Base-by-base conservation (phyloP, 1,284 basidiomycete genomes). In the Peniophora sp. region DNA sequence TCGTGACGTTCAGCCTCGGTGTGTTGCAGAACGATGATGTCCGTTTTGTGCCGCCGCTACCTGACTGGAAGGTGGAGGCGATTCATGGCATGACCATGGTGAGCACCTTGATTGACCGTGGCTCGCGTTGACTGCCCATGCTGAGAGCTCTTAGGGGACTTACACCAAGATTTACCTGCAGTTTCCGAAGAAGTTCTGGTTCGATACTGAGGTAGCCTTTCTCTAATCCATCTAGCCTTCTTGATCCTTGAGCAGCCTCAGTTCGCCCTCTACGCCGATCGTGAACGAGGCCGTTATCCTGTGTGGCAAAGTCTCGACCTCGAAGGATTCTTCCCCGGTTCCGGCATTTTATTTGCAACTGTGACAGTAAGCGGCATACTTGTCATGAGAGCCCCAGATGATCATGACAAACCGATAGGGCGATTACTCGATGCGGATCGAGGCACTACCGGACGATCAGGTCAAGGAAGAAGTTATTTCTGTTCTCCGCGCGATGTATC, bases 151-250 rank as follows among this genome's bases (percentile, higher is more conserved):
- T 39, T 24, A 76, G 74, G 73, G 71, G 1, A 81, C 75, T 2
- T 87, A 83, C 58, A 85, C 83, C 3, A 87, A 86, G 65, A 83
- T 87, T 45, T 87, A 85, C 63, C 57, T 86, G 43, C 73, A 80
- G 54, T 87, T 86, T 58, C 69, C 76, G 0, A 59, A 74, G 51
- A 81, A 79, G 39, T 87, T 87, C 61, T 87, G 84, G 84, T 83
- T 83, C 52, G 72, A 80, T 37, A 79, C 79, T 0, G 71, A 86
- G 74, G 82, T 79, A 43, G 5, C 22, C 41, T 18, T 39, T n/a
- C 32, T 1, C 23, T 23, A 9, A 17, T 9, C 43, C n/a, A 41
- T n/a, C 8, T 41, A n/a, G n/a, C n/a, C n/a, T 32, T 45, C 24
- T n/a, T 24, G n/a, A 41, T n/a, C 8, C n/a, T 36, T 49, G 45